phyloP scores from a whole-genome alignment of 345 rosid genomes.

The Camelina sativa region DNA sequence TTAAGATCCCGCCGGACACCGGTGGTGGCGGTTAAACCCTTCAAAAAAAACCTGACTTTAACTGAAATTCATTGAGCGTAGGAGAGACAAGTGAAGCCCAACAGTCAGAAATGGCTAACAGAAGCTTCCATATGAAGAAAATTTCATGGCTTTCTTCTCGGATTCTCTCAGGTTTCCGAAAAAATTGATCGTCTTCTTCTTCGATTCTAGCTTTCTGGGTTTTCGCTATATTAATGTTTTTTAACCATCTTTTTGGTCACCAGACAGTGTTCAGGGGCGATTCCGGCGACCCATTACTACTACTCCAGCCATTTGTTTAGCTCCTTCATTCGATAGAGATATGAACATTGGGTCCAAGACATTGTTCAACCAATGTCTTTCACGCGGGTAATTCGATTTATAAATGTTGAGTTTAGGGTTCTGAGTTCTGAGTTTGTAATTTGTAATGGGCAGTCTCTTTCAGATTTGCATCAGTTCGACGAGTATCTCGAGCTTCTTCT shows the following conservation, averaged over 20 bases:
- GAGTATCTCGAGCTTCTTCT: constrained; percentile 45
- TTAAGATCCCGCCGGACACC: constrained; percentile 41
- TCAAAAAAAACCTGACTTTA: constrained; percentile 20
- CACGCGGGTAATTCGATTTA: constrained; percentile 46
- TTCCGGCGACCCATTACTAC: constrained; percentile 32
- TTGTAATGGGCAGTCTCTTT: constrained; percentile 53
- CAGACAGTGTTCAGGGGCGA: constrained; percentile 44
- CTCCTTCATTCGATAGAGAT: constrained; percentile 32
- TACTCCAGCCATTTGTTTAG: constrained; percentile 31
- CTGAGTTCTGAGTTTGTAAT: constrained; percentile 41
- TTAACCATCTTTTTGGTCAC: not conserved
- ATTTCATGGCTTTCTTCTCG: constrained; percentile 50
- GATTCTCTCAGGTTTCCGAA: constrained; percentile 55
- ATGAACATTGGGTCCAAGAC: constrained; percentile 17
- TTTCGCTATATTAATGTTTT: not conserved
- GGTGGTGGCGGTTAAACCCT: constrained; percentile 33
- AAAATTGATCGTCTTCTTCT: not conserved
- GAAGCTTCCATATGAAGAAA: constrained; percentile 47
- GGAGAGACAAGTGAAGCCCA: not conserved
- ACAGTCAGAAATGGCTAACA: constrained; percentile 46
- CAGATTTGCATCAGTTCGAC: constrained; percentile 58
- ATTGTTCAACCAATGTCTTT: constrained; percentile 34
- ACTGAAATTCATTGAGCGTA: not conserved
- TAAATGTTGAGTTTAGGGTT: not conserved
- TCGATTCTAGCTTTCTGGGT: constrained; percentile 17